Evolutionary conservation across 2,329 filamentous ascomycete species (phyloP).

Genomic region (Penicillium sp.): DNA sequence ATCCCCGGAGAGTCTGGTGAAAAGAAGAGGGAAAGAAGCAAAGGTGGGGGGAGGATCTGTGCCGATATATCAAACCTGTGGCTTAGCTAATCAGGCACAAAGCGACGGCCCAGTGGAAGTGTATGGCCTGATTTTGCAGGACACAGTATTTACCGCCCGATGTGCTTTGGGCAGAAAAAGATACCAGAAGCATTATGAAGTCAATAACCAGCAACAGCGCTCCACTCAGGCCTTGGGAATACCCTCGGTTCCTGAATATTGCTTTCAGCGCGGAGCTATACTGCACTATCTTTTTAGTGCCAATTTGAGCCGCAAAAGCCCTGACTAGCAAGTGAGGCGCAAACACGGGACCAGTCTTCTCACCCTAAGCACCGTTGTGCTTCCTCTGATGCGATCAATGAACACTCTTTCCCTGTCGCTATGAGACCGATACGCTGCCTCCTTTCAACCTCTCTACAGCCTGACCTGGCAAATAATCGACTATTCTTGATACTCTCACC

Average conservation of each 20-base stretch:
- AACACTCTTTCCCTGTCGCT: constrained; percentile 11
- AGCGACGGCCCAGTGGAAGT: constrained; percentile 13
- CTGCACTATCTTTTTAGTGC: background rate
- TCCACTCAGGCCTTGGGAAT: background rate
- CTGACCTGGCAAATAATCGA: constrained; percentile 4
- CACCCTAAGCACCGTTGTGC: background rate
- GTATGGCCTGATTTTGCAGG: constrained; percentile 17
- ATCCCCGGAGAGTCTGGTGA: constrained; percentile 20
- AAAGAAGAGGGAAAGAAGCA: constrained; percentile 19
- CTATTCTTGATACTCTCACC: background rate
- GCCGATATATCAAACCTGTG: constrained; percentile 27
- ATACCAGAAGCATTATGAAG: background rate
- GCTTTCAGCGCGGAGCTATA: background rate
- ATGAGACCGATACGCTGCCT: constrained; percentile 23
- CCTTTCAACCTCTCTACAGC: constrained; percentile 1
- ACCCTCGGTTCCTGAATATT: background rate
- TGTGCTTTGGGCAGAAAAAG: constrained; percentile 14
- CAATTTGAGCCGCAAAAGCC: background rate
- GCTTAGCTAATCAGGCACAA: constrained; percentile 33
- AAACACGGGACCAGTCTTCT: constrained; percentile 1
- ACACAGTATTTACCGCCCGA: background rate
- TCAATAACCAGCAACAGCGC: background rate
- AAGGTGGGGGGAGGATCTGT: constrained; percentile 26
- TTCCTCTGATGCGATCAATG: constrained; percentile 1
- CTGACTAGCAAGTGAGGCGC: background rate